Conservation (phyloP, 768 basidiomycete species). For the Lactifluus echinatus region DNA sequence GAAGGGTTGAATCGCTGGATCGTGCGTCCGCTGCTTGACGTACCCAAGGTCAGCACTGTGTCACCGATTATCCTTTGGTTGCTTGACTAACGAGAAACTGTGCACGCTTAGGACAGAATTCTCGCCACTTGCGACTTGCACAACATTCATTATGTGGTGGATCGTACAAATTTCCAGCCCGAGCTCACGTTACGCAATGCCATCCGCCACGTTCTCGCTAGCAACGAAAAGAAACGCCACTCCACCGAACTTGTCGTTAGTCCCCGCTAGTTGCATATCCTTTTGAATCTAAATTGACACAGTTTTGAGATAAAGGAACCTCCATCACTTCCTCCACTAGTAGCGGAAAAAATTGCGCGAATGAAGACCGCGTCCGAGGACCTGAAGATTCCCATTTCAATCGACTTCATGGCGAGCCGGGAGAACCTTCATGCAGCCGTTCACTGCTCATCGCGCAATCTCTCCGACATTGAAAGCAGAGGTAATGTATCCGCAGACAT, state of each 20-base stretch:
- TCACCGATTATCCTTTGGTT: background rate
- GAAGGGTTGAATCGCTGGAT: constrained; percentile 63
- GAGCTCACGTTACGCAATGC: constrained; percentile 64
- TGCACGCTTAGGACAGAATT: constrained; percentile 55
- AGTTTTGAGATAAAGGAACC: background rate
- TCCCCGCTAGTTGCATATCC: background rate
- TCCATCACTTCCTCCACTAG: background rate
- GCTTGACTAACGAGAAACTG: background rate
- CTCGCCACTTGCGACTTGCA: constrained; percentile 67
- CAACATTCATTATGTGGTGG: constrained; percentile 50
- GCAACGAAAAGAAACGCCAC: constrained; percentile 13
- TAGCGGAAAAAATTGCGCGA: background rate
- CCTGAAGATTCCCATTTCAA: constrained; percentile 10
- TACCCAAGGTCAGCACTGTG: constrained; percentile 49
- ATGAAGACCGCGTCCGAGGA: background rate
- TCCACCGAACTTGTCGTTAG: background rate
- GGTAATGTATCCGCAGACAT: background rate
- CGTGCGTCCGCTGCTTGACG: constrained; percentile 56
- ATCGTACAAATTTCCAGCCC: constrained; percentile 70
- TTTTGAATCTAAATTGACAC: background rate
- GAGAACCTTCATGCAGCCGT: constrained; percentile 9
- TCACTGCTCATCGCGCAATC: background rate
- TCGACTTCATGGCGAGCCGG: constrained; percentile 12
- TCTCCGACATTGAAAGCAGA: constrained; percentile 15
- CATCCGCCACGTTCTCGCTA: constrained; percentile 42